A percentile compares a stretch with the other conserved stretches of the same genome.
Conservation (phyloP, 2,329 filamentous ascomycete genomes). For the Venturiaceae sp. region DNA sequence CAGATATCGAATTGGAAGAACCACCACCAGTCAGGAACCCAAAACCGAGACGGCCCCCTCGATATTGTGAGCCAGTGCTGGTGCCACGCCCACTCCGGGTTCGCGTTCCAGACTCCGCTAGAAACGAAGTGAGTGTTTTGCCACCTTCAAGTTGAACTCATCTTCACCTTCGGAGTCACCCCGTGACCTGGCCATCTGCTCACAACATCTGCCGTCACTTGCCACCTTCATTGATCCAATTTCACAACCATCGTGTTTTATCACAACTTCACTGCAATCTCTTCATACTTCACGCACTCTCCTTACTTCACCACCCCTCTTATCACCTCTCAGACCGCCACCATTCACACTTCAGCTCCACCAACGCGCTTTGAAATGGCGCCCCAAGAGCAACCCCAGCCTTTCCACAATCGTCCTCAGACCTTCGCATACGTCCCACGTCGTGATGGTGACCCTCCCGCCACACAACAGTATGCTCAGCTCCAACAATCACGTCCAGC, state of each 20-base stretch:
- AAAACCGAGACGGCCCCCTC: neutral
- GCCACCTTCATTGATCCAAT: neutral
- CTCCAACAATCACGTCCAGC: neutral
- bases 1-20: neutral
- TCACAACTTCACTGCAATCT: neutral
- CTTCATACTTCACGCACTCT: neutral
- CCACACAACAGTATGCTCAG: neutral
- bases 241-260: neutral
- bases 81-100: too few relatives aligned
- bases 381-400: neutral
- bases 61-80: neutral
- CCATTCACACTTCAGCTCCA: neutral
- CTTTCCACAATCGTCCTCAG: neutral
- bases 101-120: neutral
- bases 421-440: constrained; percentile 3
- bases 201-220: neutral
- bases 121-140: neutral
- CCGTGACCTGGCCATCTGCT: neutral
- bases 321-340: neutral
- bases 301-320: neutral
- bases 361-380: neutral
- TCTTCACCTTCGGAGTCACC: neutral
- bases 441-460: neutral
- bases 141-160: neutral
- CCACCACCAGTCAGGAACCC: neutral